A percentile compares a stretch with the other conserved stretches of the same genome.
These are phyloP conservation scores for Tricholoma flavovirens DNA, from an alignment of 768 basidiomycete species.

Conservation along the genomic window DNA sequence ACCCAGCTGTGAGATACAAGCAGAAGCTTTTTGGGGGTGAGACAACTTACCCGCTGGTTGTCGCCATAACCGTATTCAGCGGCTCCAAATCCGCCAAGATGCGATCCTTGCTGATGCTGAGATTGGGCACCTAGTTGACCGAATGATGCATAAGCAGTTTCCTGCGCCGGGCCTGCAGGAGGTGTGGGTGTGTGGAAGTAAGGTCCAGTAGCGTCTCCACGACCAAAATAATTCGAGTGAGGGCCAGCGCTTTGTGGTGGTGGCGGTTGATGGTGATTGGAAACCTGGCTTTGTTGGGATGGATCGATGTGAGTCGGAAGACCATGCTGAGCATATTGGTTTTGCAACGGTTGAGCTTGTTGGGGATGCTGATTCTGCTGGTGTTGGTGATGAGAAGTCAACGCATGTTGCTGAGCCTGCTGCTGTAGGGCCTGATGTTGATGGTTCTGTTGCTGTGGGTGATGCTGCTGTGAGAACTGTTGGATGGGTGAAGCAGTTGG, in stretches of 20 bases:
- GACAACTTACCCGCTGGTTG: slow-evolving; percentile 50
- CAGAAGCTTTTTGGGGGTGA: slow-evolving; percentile 2
- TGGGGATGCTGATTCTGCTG: slow-evolving; percentile 37
- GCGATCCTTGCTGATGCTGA: slow-evolving; percentile 57
- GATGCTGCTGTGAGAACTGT: slow-evolving; percentile 36
- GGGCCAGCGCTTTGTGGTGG: slow-evolving; percentile 28
- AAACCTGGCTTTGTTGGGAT: slow-evolving; percentile 36
- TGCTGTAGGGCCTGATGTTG: slow-evolving; percentile 19
- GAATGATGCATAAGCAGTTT: slow-evolving; percentile 59
- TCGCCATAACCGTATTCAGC: slow-evolving; percentile 69
- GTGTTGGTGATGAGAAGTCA: slow-evolving; percentile 19
- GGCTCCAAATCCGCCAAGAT: slow-evolving; percentile 49
- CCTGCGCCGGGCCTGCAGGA: slow-evolving; percentile 58
- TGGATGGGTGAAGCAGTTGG: slow-evolving; percentile 34
- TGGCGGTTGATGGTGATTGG: slow-evolving; percentile 30
- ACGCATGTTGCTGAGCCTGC: slow-evolving; percentile 14
- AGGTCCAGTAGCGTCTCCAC: slow-evolving; percentile 49
- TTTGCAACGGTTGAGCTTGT: slow-evolving; percentile 38
- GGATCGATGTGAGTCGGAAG: slow-evolving; percentile 64
- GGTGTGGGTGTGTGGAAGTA: slow-evolving; percentile 81
- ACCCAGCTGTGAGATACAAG: slow-evolving; percentile 12
- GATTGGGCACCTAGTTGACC: slow-evolving; percentile 55
- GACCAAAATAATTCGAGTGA: slow-evolving; percentile 63
- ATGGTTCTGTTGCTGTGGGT: slow-evolving; percentile 32
- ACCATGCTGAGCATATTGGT: slow-evolving; percentile 61